Base-by-base conservation (phyloP, 352 stramenopile species). In the Phytophthora hibernalis region DNA sequence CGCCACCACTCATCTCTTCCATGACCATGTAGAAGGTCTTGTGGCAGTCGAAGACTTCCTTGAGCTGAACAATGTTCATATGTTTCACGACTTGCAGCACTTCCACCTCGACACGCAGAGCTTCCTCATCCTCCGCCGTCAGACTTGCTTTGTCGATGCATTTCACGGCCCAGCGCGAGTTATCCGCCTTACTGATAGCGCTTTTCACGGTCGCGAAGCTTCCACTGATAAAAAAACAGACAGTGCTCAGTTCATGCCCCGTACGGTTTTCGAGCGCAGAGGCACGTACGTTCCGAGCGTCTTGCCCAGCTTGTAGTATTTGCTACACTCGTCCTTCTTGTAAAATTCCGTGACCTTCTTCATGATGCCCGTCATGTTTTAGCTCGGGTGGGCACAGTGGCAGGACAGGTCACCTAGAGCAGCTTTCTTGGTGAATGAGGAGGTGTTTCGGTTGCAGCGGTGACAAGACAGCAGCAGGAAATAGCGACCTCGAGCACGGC, bases 1-100 rank as follows among this genome's bases (percentile, higher is more conserved):
- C 93, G 7, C 90, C 91, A 26, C 93, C 93, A 40, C 79, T 94
- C 79, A 96, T 93, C 54, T 96, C 80, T 62, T 97, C 91, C 83
- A 97, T 96, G 62, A 97, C 88, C 83, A 98, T 95, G 79, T 96
- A 96, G 45, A 97, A 95, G 21, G 86, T 95, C 59, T 94, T 93
- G 21, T 91, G 78, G 61, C 85, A 94, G 71, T 96, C 85, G 61
- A 95, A 97, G 15, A 97, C 83, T 38, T 97, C 87, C 28, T 82
- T 79, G n/a, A 97, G 73, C 38, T 81, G 77, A 48, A 97, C 89
- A 45, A 97, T 96, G 66, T 97, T 97, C 5, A 72, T 59, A 68
- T 97, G 91, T 20, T 95, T 75, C 49, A 96, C 76, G 21, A 92
- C 67, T 58, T 93, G 76, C 42, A 97, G 71, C 59, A 96, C 85